These are phyloP conservation scores for Xylaria hypoxylon DNA, from an alignment of 2,329 filamentous ascomycete species.

Conservation along the genomic window DNA sequence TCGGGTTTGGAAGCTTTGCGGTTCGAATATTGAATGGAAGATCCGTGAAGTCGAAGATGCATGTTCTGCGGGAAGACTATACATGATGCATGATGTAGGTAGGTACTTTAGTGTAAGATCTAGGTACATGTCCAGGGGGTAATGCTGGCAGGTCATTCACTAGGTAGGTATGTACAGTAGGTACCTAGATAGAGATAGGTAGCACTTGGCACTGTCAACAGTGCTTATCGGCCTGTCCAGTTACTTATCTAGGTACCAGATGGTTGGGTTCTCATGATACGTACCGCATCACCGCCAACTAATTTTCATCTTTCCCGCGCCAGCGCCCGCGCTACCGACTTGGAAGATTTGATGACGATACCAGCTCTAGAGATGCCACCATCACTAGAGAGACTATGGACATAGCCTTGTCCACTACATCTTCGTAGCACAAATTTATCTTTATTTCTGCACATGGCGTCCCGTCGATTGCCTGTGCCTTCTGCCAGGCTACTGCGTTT, in stretches of 20 bases:
- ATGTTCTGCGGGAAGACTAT: background rate
- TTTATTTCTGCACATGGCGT: conserved; percentile 56
- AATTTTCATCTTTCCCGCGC: conserved; percentile 23
- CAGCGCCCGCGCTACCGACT: conserved; percentile 15
- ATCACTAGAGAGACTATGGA: conserved; percentile 32
- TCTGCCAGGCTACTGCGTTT: conserved; percentile 75
- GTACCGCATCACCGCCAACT: conserved; percentile 19
- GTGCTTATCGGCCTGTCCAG: conserved; percentile 20
- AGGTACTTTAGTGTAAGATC: too few species aligned
- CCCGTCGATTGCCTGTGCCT: conserved; percentile 60
- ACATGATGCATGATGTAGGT: too few species aligned
- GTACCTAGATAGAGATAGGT: background rate
- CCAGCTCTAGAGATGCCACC: conserved; percentile 30
- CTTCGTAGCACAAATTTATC: conserved; percentile 14
- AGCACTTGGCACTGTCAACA: conserved; percentile 30
- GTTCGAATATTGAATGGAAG: too few species aligned
- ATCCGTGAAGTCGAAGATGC: background rate
- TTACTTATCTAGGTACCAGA: too few species aligned
- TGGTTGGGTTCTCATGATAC: conserved; percentile 6
- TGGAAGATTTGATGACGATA: conserved; percentile 22
- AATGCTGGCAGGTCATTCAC: background rate
- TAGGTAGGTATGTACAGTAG: background rate
- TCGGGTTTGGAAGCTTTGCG: background rate
- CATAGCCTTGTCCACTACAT: conserved; percentile 5
- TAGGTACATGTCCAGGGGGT: too few species aligned